Evolutionary conservation across 352 stramenopile genomes (phyloP).

Genomic region (Plasmopara muralis): DNA sequence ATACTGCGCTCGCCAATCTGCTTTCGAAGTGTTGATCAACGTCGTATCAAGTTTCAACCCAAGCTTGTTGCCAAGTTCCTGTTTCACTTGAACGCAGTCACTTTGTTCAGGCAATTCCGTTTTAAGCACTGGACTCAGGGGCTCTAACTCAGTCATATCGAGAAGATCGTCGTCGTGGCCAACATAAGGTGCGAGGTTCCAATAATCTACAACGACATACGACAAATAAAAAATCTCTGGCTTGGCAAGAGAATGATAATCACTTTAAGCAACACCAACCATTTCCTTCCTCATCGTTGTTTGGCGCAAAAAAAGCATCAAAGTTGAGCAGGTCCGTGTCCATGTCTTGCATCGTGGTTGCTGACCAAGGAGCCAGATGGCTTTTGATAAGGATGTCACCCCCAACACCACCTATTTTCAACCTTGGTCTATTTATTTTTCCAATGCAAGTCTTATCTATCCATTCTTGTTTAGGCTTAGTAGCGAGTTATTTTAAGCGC

Average conservation of each 20-base stretch:
- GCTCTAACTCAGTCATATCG: slow-evolving; percentile 20
- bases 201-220: slow-evolving; percentile 15
- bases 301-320: slow-evolving; percentile 26
- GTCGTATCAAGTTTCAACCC: slow-evolving; percentile 22
- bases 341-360: slow-evolving; percentile 30
- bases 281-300: slow-evolving; percentile 26
- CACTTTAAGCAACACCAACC: slow-evolving; percentile 20
- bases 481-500: slow-evolving; percentile 13
- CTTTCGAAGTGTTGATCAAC: slow-evolving; percentile 12
- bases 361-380: slow-evolving; percentile 18
- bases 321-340: slow-evolving; percentile 33
- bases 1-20: slow-evolving; percentile 15
- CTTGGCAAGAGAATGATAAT: background rate
- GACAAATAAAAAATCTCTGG: background rate
- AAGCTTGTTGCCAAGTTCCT: slow-evolving; percentile 6
- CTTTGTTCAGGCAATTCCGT: slow-evolving; percentile 14
- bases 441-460: slow-evolving; percentile 19
- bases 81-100: slow-evolving; percentile 15
- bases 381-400: slow-evolving; percentile 22
- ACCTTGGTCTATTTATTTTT: slow-evolving; percentile 16
- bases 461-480: background rate
- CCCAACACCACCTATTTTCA: slow-evolving; percentile 17
- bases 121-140: slow-evolving; percentile 22
- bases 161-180: slow-evolving; percentile 28
- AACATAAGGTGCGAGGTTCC: slow-evolving; percentile 16